phyloP scores from a whole-genome alignment of 139 green algal species.

The Chlamydomonas sp. region DNA sequence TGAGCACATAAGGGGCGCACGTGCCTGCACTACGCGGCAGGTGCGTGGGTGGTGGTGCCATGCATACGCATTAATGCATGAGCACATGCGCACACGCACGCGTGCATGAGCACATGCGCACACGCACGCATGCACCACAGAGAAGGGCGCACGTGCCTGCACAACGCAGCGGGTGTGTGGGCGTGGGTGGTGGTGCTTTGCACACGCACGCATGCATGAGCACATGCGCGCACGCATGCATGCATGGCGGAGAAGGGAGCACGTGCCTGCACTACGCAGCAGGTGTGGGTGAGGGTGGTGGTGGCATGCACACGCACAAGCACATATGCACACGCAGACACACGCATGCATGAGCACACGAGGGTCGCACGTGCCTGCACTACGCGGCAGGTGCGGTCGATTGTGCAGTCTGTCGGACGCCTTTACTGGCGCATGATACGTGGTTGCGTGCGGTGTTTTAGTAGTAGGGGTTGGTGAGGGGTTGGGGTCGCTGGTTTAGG shows the following conservation, averaged over 20 bases:
- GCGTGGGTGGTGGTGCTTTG: not conserved
- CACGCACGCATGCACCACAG: not conserved
- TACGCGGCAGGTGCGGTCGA: no score
- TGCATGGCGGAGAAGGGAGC: constrained; percentile 27
- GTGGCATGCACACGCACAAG: not conserved
- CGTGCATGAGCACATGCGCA: not conserved
- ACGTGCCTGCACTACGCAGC: constrained; percentile 55
- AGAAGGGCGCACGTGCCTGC: constrained; percentile 48
- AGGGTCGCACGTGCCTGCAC: constrained; percentile 48
- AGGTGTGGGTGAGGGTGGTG: not conserved
- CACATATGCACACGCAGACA: not conserved
- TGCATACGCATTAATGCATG: no score
- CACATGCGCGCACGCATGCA: constrained; percentile 20
- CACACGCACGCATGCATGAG: not conserved
- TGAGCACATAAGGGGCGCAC: constrained; percentile 20
- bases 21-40: constrained; percentile 53
- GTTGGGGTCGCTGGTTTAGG: no score
- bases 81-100: no score
- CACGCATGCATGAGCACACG: no score
- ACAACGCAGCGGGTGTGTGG: constrained; percentile 38
- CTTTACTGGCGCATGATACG: no score
- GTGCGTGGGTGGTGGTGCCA: no score
- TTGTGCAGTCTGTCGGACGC: no score
- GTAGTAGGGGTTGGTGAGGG: no score
- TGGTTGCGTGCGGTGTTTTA: no score